Base-by-base conservation (phyloP, 2,329 filamentous ascomycete species). In the Aurifilum marmelostoma region DNA sequence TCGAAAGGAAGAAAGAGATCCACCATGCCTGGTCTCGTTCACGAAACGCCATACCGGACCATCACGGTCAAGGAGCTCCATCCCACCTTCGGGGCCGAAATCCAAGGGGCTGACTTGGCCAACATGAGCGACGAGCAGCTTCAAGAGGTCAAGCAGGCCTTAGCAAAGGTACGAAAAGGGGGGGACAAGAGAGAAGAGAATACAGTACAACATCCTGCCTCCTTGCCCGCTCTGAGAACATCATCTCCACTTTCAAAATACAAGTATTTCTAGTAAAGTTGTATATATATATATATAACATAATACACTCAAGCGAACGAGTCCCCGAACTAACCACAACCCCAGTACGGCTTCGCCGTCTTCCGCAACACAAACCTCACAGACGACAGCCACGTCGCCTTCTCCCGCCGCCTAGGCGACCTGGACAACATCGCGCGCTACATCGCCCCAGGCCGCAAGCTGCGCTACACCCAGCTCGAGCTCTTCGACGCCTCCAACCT, bases 401-500 rank as follows among this genome's bases (percentile, higher is more conserved):
- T 89, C 74, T 81, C 83, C 21, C 72, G 73, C 2, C 79, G 78
- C 1, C 83, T 89, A 69, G 87, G 86, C 27, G 83, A 86, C 29
- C 81, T 88, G 0, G 86, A 89, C 76, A 83, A 87, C 73, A 80
- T 87, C 41, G 81, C 76, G 24, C 84, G 83, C 0, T 88, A 84
- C 76, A 76, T 83, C 9, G 77, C 76, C 1, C 78, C 77, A 0
- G 84, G 83, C 21, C 81, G 83, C 58, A 80, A 81, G 72, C 79
- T 82, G 68, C 82, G 85, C 27, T 82, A 85, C 71, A 73, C 76
- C 1, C 80, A 83, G 70, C 77, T 81, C 56, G 83, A 88, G 74
- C 80, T 89, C 0, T 88, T 88, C 74, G 87, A 89, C 72, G 85
- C 85, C 0, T 80, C 84, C 65, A 89, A 89, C 74, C 77, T 88